Percentiles rank a stretch among this genome's conserved stretches.
These are phyloP conservation scores for Boletales sp. DNA, from an alignment of 768 basidiomycete genomes.

Conservation along the genomic window DNA sequence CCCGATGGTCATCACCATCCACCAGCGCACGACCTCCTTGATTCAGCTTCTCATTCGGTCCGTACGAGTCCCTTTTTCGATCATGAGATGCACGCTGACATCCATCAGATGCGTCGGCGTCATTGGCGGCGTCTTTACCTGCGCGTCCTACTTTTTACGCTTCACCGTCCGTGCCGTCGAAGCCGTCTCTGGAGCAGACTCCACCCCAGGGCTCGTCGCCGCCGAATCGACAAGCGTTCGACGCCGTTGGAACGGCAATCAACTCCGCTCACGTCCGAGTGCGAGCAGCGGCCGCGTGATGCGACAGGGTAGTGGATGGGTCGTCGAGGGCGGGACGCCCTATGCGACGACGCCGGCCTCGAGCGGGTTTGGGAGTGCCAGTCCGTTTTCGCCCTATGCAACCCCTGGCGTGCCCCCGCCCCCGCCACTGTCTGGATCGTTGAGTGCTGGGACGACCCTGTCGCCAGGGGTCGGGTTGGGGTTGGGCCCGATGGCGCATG, in stretches of 20 bases:
- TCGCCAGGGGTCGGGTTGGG: slow-evolving; percentile 29
- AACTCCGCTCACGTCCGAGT: slow-evolving; percentile 54
- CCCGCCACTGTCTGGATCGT: background rate
- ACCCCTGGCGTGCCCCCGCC: background rate
- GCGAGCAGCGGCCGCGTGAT: slow-evolving; percentile 37
- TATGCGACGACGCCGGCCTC: slow-evolving; percentile 35
- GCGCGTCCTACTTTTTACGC: slow-evolving; percentile 72
- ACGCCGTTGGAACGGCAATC: slow-evolving; percentile 65
- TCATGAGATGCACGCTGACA: background rate
- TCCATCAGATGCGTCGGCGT: slow-evolving; percentile 75
- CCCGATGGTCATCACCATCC: slow-evolving; percentile 78
- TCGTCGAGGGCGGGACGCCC: slow-evolving; percentile 48
- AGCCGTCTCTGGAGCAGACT: slow-evolving; percentile 53
- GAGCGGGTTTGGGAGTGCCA: slow-evolving; percentile 23
- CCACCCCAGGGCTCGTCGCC: slow-evolving; percentile 54
- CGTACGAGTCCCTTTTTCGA: background rate
- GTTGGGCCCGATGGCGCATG: slow-evolving; percentile 16
- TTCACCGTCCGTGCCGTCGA: slow-evolving; percentile 62
- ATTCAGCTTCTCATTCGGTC: slow-evolving; percentile 78
- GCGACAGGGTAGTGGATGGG: slow-evolving; percentile 59
- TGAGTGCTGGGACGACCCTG: slow-evolving; percentile 19
- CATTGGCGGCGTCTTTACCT: slow-evolving; percentile 87
- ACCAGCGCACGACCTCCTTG: slow-evolving; percentile 84
- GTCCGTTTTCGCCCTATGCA: slow-evolving; percentile 9
- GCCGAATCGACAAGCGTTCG: slow-evolving; percentile 63